Conservation (phyloP, 345 rosid species). For the Eucalyptus fibrosa region DNA sequence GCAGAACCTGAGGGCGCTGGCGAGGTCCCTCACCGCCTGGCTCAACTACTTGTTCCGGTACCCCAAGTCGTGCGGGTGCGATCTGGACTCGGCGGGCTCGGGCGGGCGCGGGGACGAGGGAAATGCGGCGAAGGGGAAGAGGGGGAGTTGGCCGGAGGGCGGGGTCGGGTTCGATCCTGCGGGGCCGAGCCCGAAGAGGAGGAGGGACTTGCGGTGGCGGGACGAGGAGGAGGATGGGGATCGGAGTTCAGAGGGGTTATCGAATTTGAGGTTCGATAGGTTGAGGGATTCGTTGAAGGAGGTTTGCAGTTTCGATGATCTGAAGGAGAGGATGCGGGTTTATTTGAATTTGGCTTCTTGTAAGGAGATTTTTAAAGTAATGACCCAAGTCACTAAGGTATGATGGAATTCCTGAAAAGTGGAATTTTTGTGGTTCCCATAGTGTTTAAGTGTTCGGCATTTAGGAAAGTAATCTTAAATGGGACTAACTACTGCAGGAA, state of each 20-base stretch:
- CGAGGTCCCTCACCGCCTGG: conserved; percentile 79
- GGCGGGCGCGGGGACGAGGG: background rate
- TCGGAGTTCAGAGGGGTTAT: conserved; percentile 10
- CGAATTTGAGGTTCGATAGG: conserved; percentile 14
- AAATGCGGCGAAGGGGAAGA: conserved; percentile 23
- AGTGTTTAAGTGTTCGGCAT: background rate
- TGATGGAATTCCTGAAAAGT: background rate
- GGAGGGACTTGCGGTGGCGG: conserved; percentile 38
- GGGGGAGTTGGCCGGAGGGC: conserved; percentile 23
- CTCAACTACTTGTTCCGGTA: conserved; percentile 67
- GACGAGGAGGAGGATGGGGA: conserved; percentile 1
- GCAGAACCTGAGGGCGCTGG: conserved; percentile 44
- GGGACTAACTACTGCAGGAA: background rate
- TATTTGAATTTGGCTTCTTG: conserved; percentile 55
- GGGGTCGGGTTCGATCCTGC: conserved; percentile 17
- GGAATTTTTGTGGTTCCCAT: background rate
- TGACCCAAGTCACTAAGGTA: conserved; percentile 71
- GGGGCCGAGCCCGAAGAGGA: conserved; percentile 62
- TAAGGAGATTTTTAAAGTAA: conserved; percentile 55
- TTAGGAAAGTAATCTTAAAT: background rate
- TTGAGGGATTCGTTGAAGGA: conserved; percentile 51
- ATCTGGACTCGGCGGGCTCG: background rate
- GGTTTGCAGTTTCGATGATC: conserved; percentile 87
- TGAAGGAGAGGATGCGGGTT: conserved; percentile 54
- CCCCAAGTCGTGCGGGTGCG: conserved; percentile 66